Evolutionary conservation across 2,329 filamentous ascomycete species (phyloP).

Genomic region (Ceratocystiopsis sp.): DNA sequence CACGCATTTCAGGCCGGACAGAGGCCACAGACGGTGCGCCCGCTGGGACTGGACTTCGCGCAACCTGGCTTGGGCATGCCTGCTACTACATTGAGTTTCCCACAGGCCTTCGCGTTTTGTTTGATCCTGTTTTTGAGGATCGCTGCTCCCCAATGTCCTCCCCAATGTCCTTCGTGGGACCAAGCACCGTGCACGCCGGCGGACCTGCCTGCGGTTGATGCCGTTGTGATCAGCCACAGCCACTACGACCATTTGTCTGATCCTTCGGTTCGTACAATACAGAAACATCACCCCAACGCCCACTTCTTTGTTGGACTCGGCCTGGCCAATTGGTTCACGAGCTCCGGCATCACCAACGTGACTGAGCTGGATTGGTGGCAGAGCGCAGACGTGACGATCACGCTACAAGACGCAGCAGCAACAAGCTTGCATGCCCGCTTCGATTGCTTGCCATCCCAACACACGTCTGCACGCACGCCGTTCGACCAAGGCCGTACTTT

Average conservation of each 20-base stretch:
- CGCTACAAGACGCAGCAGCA: conserved; percentile 47
- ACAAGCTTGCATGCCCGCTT: conserved; percentile 54
- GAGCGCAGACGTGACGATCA: conserved; percentile 52
- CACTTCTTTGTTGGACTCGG: conserved; percentile 83
- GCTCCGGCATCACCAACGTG: conserved; percentile 53
- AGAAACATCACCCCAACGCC: conserved; percentile 53
- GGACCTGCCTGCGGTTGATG: conserved; percentile 62
- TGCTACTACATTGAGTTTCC: conserved; percentile 90
- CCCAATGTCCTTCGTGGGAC: conserved; percentile 44
- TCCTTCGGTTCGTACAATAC: conserved; percentile 53
- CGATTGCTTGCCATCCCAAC: conserved; percentile 70
- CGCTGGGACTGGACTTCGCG: conserved; percentile 34
- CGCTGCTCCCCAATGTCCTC: conserved; percentile 57
- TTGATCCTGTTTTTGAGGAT: conserved; percentile 85
- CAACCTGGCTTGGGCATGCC: conserved; percentile 90
- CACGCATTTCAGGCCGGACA: conserved; percentile 23
- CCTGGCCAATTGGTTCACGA: conserved; percentile 65
- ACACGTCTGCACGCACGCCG: conserved; percentile 50
- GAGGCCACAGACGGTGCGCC: neutral
- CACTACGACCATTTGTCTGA: conserved; percentile 89
- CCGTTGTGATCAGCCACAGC: conserved; percentile 70
- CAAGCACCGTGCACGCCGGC: conserved; percentile 57
- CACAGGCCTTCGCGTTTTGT: conserved; percentile 68
- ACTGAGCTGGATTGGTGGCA: conserved; percentile 97
- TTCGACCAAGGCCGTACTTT: conserved; percentile 62